Base-by-base conservation (phyloP, 2,329 filamentous ascomycete species). In the Claviceps cyperi region DNA sequence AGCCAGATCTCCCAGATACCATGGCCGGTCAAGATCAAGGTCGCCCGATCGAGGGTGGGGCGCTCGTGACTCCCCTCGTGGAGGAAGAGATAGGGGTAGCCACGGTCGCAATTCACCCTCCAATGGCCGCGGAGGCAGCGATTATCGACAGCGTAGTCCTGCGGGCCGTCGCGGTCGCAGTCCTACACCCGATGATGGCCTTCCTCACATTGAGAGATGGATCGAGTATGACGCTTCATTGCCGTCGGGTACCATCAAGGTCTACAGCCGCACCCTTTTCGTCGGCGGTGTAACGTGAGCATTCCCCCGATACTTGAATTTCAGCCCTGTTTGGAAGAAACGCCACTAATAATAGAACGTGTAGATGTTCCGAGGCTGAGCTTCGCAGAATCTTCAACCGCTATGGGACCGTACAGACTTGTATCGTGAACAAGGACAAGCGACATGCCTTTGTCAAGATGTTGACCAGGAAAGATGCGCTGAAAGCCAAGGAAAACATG, bases 361-460 rank as follows among this genome's bases (percentile, higher is more conserved):
- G 21, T 52, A 85, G 82, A 38, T 83, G 80, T 52, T 82, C 85
- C 6, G 91, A 98, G 66, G 72, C 76, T 51, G 89, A 97, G 64
- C 75, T 98, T 49, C 82, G 89, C 49, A 71, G 71, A 47, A 81
- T 94, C 43, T 98, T 98, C 66, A 75, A 73, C 60, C 81, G 81
- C 44, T 95, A 83, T 62, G 92, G 92, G 52, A 74, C 82, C 49
- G 92, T 98, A 4, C 92, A 98, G 67, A 96, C 91, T 1, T 97
- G 91, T 68, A 98, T 98, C 56, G 90, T 96, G 57, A 97, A 98
- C 70, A 85, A 88, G 61, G 92, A 98, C 62, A 98, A 97, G 70
- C 86, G 92, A 17, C 92, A 98, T 66, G 92, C 92, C 5, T 98
- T 98, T 64, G 91, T 98, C 61, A 98, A 98, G 70, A 98, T 98